These are phyloP conservation scores for Podospora pseudoanserina DNA, from an alignment of 495 filamentous ascomycete genomes.

Conservation along the genomic window DNA sequence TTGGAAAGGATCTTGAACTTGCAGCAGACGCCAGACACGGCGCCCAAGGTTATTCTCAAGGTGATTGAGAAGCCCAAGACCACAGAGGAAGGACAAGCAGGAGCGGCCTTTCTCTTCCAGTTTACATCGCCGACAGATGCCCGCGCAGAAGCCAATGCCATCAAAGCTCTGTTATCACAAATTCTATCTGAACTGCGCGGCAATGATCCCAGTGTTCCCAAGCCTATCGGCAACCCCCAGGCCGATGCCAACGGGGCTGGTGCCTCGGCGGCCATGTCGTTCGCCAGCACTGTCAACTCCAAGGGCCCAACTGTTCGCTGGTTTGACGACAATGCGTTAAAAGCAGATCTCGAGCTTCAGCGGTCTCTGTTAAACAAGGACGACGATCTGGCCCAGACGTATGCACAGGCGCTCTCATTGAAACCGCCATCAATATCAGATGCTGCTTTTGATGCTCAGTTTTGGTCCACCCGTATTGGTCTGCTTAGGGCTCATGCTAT, in stretches of 20 bases:
- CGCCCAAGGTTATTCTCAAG: constrained; percentile 85
- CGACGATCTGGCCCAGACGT: constrained; percentile 67
- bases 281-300: constrained; percentile 45
- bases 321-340: constrained; percentile 75
- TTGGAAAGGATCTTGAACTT: constrained; percentile 81
- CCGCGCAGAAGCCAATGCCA: constrained; percentile 73
- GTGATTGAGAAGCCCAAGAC: constrained; percentile 66
- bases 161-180: constrained; percentile 76
- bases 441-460: constrained; percentile 76
- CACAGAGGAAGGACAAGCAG: constrained; percentile 48
- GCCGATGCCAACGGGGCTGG: constrained; percentile 33
- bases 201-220: constrained; percentile 42
- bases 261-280: constrained; percentile 44
- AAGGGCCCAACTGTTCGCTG: constrained; percentile 51
- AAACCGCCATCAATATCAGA: constrained; percentile 79
- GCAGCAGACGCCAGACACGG: constrained; percentile 81
- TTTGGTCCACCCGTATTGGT: constrained; percentile 85
- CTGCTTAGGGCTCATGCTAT: constrained; percentile 86
- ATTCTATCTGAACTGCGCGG: constrained; percentile 68
- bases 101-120: constrained; percentile 66
- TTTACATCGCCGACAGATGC: constrained; percentile 78
- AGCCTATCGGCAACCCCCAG: constrained; percentile 38
- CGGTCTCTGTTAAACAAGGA: constrained; percentile 78
- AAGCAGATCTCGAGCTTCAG: constrained; percentile 72
- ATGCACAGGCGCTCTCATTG: constrained; percentile 70